Evolutionary conservation across 2,329 filamentous ascomycete genomes (phyloP), one percentile per base, ranked within the genome.

Genomic region (Alternaria sp.): DNA sequence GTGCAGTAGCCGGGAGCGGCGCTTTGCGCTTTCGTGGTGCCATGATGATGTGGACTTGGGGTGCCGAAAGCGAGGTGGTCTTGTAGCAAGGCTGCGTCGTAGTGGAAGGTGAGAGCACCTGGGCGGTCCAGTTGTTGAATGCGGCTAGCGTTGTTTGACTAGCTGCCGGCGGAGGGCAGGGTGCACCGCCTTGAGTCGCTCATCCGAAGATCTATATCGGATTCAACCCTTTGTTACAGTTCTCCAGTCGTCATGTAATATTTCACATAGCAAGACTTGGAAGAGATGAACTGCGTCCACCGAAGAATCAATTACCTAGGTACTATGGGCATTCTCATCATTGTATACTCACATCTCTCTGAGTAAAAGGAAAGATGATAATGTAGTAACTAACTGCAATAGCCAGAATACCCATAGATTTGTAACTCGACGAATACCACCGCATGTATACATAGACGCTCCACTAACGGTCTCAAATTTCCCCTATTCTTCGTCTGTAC

Each of bases 1-100:
- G 2, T 26, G 23, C 15, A 26, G 6, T 25, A 0, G 15, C 13
- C 10, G 3, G 1, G 11, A 5, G 0, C 0, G 23, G 4, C 6
- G 1, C 9, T 26, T 1, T 8, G n/a, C 6, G 10, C 25, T 49
- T 49, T 2, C 3, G 9, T 4, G 8, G 25, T 0, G 23, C 23
- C 46, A 28, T 49, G 10, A 12, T 19, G 3, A 2, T 10, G 11
- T 13, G 2, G 15, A 40, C 0, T 17, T 40, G 32, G 15, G 15
- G 4, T 40, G 36, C 15, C 0, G n/a, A 17, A 11, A 40, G 36
- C n/a, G n/a, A 40, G 36, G 36, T 17, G 36, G 3, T 17, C 9
- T 17, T 17, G 36, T 1, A 9, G 17, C n/a, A 10, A 40, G 36
- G n/a, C 15, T 40, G 36, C 15, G n/a, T 17, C 36, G 36, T 40